Evolutionary conservation across 1,139 yeast genomes (phyloP).

Genomic region (Nakaseomyces nivariensis): DNA sequence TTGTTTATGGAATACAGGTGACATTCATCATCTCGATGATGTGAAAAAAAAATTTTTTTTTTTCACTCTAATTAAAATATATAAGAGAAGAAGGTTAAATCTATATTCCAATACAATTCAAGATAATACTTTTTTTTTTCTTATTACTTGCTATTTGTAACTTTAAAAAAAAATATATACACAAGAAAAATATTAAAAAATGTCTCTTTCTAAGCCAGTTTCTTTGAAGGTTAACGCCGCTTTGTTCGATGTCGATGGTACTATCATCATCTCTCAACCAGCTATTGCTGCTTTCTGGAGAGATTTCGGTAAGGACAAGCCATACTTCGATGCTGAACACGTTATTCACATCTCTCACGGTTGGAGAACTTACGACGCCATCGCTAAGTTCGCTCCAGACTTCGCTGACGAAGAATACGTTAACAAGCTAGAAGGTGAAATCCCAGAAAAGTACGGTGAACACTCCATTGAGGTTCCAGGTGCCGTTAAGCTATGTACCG

Average conservation of each 20-base stretch:
- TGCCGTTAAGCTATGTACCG: constrained; percentile 47
- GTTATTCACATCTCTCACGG: constrained; percentile 75
- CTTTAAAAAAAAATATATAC: no score
- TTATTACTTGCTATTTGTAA: not conserved
- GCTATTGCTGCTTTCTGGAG: constrained; percentile 81
- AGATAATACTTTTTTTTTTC: not conserved
- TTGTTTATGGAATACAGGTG: no score
- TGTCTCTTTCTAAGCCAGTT: constrained; percentile 27
- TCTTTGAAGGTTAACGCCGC: constrained; percentile 33
- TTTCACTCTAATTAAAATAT: no score
- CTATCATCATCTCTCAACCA: constrained; percentile 72
- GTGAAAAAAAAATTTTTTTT: no score
- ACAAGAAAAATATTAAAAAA: constrained; percentile 4
- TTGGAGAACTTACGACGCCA: constrained; percentile 71
- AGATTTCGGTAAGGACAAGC: constrained; percentile 58
- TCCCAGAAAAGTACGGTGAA: constrained; percentile 66
- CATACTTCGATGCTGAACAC: constrained; percentile 61
- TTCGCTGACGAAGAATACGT: constrained; percentile 61
- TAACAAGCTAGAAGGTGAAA: constrained; percentile 59
- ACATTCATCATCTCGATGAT: no score
- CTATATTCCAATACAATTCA: no score
- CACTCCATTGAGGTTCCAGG: constrained; percentile 70
- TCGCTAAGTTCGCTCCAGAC: constrained; percentile 67
- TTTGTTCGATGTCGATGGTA: constrained; percentile 80
- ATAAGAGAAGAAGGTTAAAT: no score